A percentile compares a stretch with the other conserved stretches of the same genome.
phyloP scores from a whole-genome alignment of 257 asterid genomes.

The Jaltomata sinuosa region DNA sequence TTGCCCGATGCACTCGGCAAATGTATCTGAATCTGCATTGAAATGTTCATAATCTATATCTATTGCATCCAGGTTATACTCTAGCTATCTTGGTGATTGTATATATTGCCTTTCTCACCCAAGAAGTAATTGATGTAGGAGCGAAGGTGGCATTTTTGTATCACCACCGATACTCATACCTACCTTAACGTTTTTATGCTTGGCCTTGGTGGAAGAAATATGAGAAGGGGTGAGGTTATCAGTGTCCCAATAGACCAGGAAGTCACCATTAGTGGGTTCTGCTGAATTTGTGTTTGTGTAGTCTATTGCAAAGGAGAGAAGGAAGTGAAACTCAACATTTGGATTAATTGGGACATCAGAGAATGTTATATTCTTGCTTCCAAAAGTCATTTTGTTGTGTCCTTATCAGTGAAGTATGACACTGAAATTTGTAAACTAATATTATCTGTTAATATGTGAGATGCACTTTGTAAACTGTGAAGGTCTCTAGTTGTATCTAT shows the following conservation, averaged over 20 bases:
- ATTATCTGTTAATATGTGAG: too few species aligned
- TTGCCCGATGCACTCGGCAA: conserved; percentile 60
- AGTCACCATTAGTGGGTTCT: conserved; percentile 46
- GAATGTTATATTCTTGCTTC: conserved; percentile 30
- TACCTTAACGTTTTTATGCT: conserved; percentile 47
- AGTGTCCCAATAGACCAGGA: conserved; percentile 49
- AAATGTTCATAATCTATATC: conserved; percentile 80
- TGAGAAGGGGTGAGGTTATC: conserved; percentile 44
- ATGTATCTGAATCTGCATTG: conserved; percentile 47
- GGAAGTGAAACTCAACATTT: conserved; percentile 43
- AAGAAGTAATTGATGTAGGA: conserved; percentile 36
- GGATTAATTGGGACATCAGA: conserved; percentile 41
- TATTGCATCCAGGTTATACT: conserved; percentile 54
- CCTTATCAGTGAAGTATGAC: too few species aligned
- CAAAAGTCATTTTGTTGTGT: too few species aligned
- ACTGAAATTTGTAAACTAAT: too few species aligned
- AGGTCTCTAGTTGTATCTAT: too few species aligned
- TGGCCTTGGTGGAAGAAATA: conserved; percentile 43
- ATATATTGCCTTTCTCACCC: conserved; percentile 61
- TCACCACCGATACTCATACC: conserved; percentile 71
- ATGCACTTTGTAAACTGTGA: too few species aligned
- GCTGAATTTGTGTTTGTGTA: conserved; percentile 33
- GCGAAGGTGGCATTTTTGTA: conserved; percentile 29
- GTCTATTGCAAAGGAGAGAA: conserved; percentile 69
- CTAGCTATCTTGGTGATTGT: conserved; percentile 39